A percentile compares a stretch with the other conserved stretches of the same genome.
These are phyloP conservation scores for Scenedesmus sp. DNA, from an alignment of 163 green algal species.

Conservation along the genomic window DNA sequence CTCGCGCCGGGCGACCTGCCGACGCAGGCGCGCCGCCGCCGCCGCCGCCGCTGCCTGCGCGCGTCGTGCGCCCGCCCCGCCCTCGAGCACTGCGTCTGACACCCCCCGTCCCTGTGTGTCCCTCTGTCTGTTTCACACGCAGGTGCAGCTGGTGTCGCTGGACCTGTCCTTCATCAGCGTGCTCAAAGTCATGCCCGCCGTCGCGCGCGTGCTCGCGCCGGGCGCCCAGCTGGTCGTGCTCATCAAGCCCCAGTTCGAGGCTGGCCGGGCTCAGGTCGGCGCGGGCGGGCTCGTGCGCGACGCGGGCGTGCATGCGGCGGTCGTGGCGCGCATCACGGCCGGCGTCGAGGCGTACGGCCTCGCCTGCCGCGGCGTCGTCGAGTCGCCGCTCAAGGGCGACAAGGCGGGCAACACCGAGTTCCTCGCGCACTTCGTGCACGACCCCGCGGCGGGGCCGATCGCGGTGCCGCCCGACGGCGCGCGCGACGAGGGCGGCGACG, in stretches of 20 bases:
- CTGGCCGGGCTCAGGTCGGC: constrained; percentile 73
- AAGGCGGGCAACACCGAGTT: constrained; percentile 94
- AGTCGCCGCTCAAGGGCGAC: constrained; percentile 87
- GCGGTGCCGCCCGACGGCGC: constrained; percentile 4
- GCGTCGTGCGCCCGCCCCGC: no score
- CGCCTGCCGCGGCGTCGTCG: constrained; percentile 64
- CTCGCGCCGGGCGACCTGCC: constrained; percentile 71
- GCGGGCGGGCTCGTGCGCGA: constrained; percentile 87
- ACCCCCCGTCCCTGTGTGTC: background rate
- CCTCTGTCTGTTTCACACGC: background rate
- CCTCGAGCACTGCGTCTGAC: background rate
- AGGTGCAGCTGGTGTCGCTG: constrained; percentile 89
- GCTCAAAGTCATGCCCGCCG: constrained; percentile 80
- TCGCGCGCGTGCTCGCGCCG: constrained; percentile 26
- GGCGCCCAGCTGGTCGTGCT: constrained; percentile 79
- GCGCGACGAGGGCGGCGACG: constrained; percentile 32
- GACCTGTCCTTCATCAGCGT: constrained; percentile 98
- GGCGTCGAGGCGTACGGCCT: constrained; percentile 75
- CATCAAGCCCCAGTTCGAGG: constrained; percentile 99
- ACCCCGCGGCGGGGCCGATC: background rate
- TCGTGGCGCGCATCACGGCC: constrained; percentile 71
- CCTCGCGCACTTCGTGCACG: constrained; percentile 78
- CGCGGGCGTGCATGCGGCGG: constrained; percentile 68
- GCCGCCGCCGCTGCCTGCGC: no score
- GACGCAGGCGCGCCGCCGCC: constrained; percentile 33